Base-by-base conservation (phyloP, 352 stramenopile genomes). In the Saprolegnia diclina region DNA sequence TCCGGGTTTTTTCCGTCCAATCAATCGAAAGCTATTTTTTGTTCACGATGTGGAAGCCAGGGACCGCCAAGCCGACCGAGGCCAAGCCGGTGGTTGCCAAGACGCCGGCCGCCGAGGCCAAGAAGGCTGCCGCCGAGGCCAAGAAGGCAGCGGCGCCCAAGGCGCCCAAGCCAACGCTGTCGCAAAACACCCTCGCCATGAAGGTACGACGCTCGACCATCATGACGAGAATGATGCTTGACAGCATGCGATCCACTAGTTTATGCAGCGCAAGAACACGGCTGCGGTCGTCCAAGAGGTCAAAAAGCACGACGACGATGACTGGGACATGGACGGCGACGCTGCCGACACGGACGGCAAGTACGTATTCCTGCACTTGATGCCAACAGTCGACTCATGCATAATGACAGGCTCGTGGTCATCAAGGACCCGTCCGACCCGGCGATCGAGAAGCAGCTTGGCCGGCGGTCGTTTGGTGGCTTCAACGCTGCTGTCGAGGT, bases 211-310 rank as follows among this genome's bases (percentile, higher is more conserved):
- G 29, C 26, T 19, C 1, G 11, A 50, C 19, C 3, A 44, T n/a
- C 11, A n/a, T 61, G 56, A 13, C 16, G 44, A 21, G 37, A 32
- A 7, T 59, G 35, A 11, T 24, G 14, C 21, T 32, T 16, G 18
- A 4, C 1, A 14, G 10, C 9, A 21, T 53, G 14, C 19, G 56
- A 4, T 55, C 18, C 9, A 55, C 22, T 73, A 92, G 85, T 94
- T 94, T 61, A 94, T 94, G 85, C 85, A 94, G 63, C 82, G 85
- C 48, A 94, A 94, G 75, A 88, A 86, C 67, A 79, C 77, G 63
- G 76, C 79, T 5, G 75, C 77, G 52, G 75, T 88, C 48, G 81
- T 83, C 57, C 75, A 79, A 50, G 76, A 77, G 9, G 78, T 81
- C 5, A 73, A 83, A 6, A 71, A 85, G 69, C 76, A 83, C 65